Evolutionary conservation across 2,329 filamentous ascomycete species (phyloP).

Genomic region (Diplocarpon mali): DNA sequence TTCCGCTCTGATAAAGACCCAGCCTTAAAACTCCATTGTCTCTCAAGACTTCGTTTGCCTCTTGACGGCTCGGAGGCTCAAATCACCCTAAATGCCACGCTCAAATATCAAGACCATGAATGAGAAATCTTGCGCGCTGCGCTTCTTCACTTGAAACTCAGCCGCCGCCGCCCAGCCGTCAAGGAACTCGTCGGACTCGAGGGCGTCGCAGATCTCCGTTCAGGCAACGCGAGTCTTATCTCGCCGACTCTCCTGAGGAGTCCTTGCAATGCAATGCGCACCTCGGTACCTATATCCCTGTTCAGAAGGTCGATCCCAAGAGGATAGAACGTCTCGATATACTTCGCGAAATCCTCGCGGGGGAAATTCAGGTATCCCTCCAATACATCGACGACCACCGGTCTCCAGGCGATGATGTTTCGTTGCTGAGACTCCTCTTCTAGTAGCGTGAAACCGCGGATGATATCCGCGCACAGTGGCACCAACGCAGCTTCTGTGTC

Average conservation of each 20-base stretch:
- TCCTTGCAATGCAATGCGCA: conserved; percentile 66
- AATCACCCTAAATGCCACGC: conserved; percentile 1
- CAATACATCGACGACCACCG: conserved; percentile 91
- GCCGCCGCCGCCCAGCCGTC: conserved; percentile 1
- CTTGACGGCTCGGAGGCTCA: neutral
- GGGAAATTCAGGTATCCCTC: conserved; percentile 87
- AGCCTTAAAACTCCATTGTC: conserved; percentile 2
- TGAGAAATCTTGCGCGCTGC: neutral
- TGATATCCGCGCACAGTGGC: conserved; percentile 89
- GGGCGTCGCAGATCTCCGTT: conserved; percentile 9
- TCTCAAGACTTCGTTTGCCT: neutral
- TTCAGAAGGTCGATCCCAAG: conserved; percentile 71
- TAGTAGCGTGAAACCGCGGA: conserved; percentile 70
- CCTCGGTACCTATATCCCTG: conserved; percentile 70
- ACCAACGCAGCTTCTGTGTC: conserved; percentile 89
- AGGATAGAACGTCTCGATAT: conserved; percentile 78
- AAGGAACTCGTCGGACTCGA: conserved; percentile 13
- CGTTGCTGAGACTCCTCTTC: conserved; percentile 95
- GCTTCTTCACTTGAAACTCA: conserved; percentile 1
- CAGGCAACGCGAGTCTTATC: conserved; percentile 41
- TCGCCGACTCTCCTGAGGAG: conserved; percentile 78
- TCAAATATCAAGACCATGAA: conserved; percentile 1
- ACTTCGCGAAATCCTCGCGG: conserved; percentile 63
- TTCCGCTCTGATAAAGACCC: neutral
- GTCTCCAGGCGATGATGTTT: conserved; percentile 94